These are phyloP conservation scores for Rhizophagus clarus DNA, from an alignment of 192 early-diverging fungal species.

Conservation along the genomic window DNA sequence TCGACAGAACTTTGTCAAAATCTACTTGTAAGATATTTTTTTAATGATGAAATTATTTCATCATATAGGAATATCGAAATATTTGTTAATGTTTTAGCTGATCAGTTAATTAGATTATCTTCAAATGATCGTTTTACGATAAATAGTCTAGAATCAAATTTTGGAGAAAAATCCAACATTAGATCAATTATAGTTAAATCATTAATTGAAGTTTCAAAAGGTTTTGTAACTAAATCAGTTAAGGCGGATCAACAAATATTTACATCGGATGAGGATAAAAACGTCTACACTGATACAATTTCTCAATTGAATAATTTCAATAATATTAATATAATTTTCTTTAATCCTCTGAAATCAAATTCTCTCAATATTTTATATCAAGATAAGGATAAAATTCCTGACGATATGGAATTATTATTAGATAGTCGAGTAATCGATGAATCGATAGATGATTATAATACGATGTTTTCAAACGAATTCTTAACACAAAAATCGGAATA, in stretches of 20 bases:
- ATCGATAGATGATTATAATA: conserved; percentile 3
- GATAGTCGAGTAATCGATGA: background rate
- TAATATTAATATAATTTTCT: conserved; percentile 8
- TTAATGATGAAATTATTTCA: background rate
- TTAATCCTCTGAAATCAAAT: background rate
- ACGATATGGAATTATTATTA: background rate
- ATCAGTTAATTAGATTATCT: conserved; percentile 25
- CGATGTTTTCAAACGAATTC: background rate
- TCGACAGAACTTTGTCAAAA: background rate
- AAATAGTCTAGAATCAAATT: background rate
- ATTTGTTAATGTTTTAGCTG: conserved; percentile 20
- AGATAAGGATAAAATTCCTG: background rate
- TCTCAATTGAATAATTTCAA: background rate
- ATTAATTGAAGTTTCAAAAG: conserved; percentile 10
- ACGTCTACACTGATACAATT: background rate
- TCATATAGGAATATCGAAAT: conserved; percentile 25
- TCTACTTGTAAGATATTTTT: conserved; percentile 13
- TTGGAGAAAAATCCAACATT: background rate
- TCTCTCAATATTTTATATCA: background rate
- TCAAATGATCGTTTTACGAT: conserved; percentile 3
- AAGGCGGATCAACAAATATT: background rate
- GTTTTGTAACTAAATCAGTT: conserved; percentile 5
- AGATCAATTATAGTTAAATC: conserved; percentile 15
- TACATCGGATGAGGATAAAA: background rate
- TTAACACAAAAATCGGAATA: background rate